Base-by-base conservation (phyloP, 495 filamentous ascomycete species). In the Penicillium egyptiacum region DNA sequence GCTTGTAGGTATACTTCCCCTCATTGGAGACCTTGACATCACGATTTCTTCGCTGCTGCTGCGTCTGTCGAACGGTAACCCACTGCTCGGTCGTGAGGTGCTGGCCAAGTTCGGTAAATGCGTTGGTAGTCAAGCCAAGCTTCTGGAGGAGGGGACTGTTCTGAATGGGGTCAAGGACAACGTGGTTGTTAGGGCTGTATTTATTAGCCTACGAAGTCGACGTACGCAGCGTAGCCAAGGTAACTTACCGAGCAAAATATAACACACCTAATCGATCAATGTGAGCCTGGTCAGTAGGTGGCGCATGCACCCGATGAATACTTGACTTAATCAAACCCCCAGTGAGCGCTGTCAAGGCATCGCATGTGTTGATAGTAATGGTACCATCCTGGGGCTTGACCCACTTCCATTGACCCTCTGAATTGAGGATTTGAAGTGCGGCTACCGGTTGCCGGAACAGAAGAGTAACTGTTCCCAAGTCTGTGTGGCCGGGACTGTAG, bases 301-400 rank as follows among this genome's bases (percentile, higher is more conserved):
- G 77, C 5, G 79, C 69, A 57, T 77, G 74, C 10, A 83, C 81
- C 22, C 81, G 75, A 51, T 83, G 80, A 37, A 82, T 65, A 50
- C 77, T 81, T 0, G 70, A 75, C 65, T 82, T 82, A 55, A 81
- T 71, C 22, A 80, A 67, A 0, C 79, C 78, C 39, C 75, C 64
- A 8, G 78, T 80, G 35, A 82, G 68, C 31, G 71, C 70, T 6
- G 75, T 77, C 54, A 82, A 61, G 2, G 79, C 72, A 66, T 82
- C 79, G 45, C 72, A 76, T 0, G 73, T 79, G 65, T 83, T 82
- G 55, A 81, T 75, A 4, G 78, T 80, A 55, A 83, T 81, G 0
- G 73, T 80, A 1, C 76, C 79, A 22, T 80, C 71, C 30, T 78
- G 71, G 4, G 80, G 62, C 22, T 65, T 68, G 41, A 69, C 75